Evolutionary conservation across 768 basidiomycete genomes (phyloP).

Genomic region (Kwoniella botswanensis): DNA sequence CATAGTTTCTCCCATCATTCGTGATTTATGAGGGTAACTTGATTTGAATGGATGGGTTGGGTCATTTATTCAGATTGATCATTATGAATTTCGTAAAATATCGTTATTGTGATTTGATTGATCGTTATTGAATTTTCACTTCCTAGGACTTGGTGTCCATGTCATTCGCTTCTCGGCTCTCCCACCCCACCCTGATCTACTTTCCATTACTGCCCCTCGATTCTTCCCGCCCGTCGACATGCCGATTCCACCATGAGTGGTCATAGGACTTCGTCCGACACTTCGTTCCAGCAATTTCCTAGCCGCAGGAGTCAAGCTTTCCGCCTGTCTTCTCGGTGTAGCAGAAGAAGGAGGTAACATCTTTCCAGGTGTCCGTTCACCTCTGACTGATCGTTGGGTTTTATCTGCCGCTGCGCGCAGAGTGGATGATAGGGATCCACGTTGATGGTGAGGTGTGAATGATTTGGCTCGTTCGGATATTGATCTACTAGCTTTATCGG

Average conservation of each 20-base stretch:
- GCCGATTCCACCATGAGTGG: constrained; percentile 12
- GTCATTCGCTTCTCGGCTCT: constrained; percentile 26
- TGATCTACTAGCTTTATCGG: constrained; percentile 78
- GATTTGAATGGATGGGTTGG: too few species aligned
- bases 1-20: too few species aligned
- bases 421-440: constrained; percentile 51
- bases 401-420: constrained; percentile 57
- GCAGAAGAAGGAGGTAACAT: constrained; percentile 73
- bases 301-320: constrained; percentile 85
- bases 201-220: constrained; percentile 49
- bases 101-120: not conserved
- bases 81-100: not conserved
- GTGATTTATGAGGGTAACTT: too few species aligned
- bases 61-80: not conserved
- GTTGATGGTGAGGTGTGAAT: constrained; percentile 47
- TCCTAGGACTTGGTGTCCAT: constrained; percentile 49
- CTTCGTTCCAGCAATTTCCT: constrained; percentile 68
- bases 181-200: constrained; percentile 34
- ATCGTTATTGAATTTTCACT: constrained; percentile 3
- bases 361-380: constrained; percentile 60
- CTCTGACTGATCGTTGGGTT: constrained; percentile 47
- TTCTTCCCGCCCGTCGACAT: constrained; percentile 38
- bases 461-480: constrained; percentile 63
- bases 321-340: constrained; percentile 76
- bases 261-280: constrained; percentile 41